Percentiles rank a stretch among this genome's conserved stretches.
Evolutionary conservation across 192 early-diverging fungal species (phyloP).

Genomic region (Coemansia reversa): DNA sequence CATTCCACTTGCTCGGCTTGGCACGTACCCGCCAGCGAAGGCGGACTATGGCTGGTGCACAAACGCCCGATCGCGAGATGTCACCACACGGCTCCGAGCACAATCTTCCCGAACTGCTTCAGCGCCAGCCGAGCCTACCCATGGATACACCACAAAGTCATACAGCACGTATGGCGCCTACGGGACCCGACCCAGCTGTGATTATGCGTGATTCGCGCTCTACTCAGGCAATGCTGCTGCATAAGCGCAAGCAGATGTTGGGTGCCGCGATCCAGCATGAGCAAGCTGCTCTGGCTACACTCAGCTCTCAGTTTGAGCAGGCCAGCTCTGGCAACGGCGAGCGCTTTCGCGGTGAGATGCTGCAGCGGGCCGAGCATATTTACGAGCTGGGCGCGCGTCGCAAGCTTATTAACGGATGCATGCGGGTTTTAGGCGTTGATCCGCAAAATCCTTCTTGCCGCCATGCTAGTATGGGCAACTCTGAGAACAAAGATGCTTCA

Average conservation of each 20-base stretch:
- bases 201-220: conserved; percentile 55
- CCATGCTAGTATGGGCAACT: too few relatives aligned
- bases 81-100: conserved; percentile 2
- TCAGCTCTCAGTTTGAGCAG: conserved; percentile 49
- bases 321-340: conserved; percentile 37
- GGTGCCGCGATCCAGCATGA: conserved; percentile 46
- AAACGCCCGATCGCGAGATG: too few relatives aligned
- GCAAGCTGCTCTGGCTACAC: conserved; percentile 32
- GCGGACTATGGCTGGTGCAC: conserved; percentile 22
- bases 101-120: conserved; percentile 23
- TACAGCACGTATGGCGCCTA: conserved; percentile 36
- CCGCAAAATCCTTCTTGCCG: not conserved
- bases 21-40: conserved; percentile 46
- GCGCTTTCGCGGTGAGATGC: conserved; percentile 37
- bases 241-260: conserved; percentile 50
- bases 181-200: conserved; percentile 49
- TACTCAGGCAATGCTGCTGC: conserved; percentile 47
- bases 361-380: conserved; percentile 48
- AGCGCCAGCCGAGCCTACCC: conserved; percentile 34
- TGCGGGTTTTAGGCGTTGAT: conserved; percentile 42
- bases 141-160: conserved; percentile 31
- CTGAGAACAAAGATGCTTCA: too few relatives aligned
- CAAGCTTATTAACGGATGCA: conserved; percentile 53
- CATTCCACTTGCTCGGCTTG: conserved; percentile 47
- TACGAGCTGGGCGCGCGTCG: conserved; percentile 52